A percentile compares a stretch with the other conserved stretches of the same genome.
Conservation (phyloP, 1,284 basidiomycete genomes). For the Ustilago nuda region DNA sequence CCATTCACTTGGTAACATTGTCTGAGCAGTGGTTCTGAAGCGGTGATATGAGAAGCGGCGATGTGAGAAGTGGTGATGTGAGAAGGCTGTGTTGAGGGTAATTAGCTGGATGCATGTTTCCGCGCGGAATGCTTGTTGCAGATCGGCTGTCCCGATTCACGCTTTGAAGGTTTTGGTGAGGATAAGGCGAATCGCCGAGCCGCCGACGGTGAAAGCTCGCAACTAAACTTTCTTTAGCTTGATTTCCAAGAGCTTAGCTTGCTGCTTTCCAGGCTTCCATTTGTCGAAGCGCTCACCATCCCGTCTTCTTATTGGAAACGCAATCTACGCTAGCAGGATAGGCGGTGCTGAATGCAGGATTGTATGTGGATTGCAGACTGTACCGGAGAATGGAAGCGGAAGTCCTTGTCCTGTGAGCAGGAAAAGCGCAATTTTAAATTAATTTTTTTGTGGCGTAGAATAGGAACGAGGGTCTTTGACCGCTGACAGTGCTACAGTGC, state of each 20-base stretch:
- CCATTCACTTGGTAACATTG: not conserved
- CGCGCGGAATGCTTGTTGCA: not conserved
- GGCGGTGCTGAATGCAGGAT: not conserved
- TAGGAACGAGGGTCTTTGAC: too few relatives aligned
- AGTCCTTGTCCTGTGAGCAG: not conserved
- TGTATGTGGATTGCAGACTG: not conserved
- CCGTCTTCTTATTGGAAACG: not conserved
- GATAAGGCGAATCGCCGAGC: not conserved
- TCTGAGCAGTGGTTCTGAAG: not conserved
- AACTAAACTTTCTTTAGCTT: not conserved
- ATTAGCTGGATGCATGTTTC: not conserved
- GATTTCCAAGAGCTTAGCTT: not conserved
- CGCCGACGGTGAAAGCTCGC: slow-evolving; percentile 3
- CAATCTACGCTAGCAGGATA: not conserved
- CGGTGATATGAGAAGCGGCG: too few relatives aligned
- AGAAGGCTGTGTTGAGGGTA: not conserved
- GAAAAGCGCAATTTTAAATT: too few relatives aligned
- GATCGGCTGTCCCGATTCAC: not conserved
- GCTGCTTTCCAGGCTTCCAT: not conserved
- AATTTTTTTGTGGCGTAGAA: not conserved
- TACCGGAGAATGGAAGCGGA: not conserved
- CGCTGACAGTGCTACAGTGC: too few relatives aligned
- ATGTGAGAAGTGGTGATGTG: too few relatives aligned
- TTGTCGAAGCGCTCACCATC: not conserved
- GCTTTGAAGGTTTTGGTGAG: not conserved